Base-by-base conservation (phyloP, 2,329 filamentous ascomycete genomes). In the Colletotrichum orbiculare region DNA sequence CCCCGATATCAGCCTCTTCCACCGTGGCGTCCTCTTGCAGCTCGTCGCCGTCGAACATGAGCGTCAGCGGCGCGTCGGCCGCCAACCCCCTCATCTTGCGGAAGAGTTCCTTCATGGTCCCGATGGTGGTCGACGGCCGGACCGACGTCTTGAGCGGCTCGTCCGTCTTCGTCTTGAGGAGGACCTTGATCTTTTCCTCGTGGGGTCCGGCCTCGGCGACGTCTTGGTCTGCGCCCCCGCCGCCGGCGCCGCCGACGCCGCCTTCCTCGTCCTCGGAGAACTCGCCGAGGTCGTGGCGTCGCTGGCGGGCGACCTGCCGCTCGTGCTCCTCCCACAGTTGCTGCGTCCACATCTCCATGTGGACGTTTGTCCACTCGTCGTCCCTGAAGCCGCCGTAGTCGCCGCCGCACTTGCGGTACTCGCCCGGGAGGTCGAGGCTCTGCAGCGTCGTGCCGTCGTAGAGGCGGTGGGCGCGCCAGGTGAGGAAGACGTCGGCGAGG, bases 41-140 rank as follows among this genome's bases (percentile, higher is more conserved):
- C 50, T 81, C 79, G 54, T 94, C 92, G 12, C 93, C 93, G 70
- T 97, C 93, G 75, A 93, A 94, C 69, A 84, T 81, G 10, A 97
- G 79, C 42, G 83, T 82, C 3, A 96, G 78, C 0, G 82, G 75
- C 69, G 82, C 84, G 5, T 84, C 82, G 1, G 78, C 73, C 0
- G 78, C 75, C 15, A 94, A 74, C 0, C 79, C 71, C 37, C 85
- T 82, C 69, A 83, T 79, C 42, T 80, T 79, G 54, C 87, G 84
- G 74, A 91, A 95, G 4, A 83, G 85, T 43, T 79, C 80, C 15
- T 91, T 79, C 55, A 96, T 82, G 57, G 85, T 87, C 38, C 82
- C 83, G 33, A 94, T 82, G 2, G 81, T 83, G 1, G 88, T 93
- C 54, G 83, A 82, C 59, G 79, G 75, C 37, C 80, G 79, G 2